phyloP scores from a whole-genome alignment of 202 grass and related monocot species.

The Brachypodium distachyon region DNA sequence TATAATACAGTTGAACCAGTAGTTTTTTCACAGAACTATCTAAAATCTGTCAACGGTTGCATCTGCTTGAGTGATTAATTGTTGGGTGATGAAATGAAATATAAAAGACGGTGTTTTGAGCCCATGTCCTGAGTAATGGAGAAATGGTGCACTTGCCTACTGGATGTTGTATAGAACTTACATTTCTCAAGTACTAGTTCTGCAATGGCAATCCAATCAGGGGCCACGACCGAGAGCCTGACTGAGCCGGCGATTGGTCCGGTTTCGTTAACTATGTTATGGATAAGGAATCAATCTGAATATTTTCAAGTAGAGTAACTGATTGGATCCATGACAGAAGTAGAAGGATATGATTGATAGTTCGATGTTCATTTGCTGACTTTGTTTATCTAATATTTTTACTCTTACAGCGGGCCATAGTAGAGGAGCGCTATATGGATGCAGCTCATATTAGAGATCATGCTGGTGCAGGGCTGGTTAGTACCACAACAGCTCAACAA shows the following conservation, averaged over 20 bases:
- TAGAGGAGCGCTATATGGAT: conserved; percentile 75
- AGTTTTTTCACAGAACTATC: background rate
- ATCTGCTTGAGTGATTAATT: background rate
- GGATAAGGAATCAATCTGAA: background rate
- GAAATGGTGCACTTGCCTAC: background rate
- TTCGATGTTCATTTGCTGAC: conserved; percentile 1
- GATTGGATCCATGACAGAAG: background rate
- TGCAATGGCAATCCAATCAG: background rate
- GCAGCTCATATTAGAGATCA: conserved; percentile 82
- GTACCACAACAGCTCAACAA: conserved; percentile 24
- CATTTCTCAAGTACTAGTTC: background rate
- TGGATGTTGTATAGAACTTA: background rate
- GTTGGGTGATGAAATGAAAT: background rate
- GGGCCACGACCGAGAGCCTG: background rate
- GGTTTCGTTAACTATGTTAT: background rate
- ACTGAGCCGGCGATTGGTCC: background rate
- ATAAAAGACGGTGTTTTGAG: background rate
- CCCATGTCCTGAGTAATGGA: background rate
- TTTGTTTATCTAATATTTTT: conserved; percentile 17
- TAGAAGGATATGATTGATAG: background rate
- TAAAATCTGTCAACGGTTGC: background rate
- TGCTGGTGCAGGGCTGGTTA: conserved; percentile 72
- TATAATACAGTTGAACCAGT: background rate
- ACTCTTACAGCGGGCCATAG: conserved; percentile 60
- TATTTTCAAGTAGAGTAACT: background rate